These are phyloP conservation scores for Rhodotorula diobovata DNA, from an alignment of 768 basidiomycete species.

Conservation along the genomic window DNA sequence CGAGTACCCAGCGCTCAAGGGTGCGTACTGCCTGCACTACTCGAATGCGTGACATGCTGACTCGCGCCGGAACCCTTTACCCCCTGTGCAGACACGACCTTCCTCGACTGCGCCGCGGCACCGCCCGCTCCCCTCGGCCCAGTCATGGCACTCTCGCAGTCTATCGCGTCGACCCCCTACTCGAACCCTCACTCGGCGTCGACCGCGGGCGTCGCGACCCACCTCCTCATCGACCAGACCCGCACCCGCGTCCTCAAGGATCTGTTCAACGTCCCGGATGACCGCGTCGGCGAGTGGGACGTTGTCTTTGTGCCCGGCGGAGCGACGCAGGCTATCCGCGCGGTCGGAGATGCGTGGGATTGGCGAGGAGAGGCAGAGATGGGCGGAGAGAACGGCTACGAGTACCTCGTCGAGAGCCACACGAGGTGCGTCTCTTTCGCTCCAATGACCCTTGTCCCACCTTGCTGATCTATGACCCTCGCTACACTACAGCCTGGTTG, in stretches of 20 bases:
- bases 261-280: constrained; percentile 32
- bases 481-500: background rate
- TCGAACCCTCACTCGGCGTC: constrained; percentile 42
- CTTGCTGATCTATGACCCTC: background rate
- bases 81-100: constrained; percentile 11
- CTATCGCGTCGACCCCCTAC: constrained; percentile 23
- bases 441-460: background rate
- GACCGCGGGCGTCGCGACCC: constrained; percentile 21
- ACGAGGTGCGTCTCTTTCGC: constrained; percentile 11
- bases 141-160: constrained; percentile 8
- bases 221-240: constrained; percentile 19
- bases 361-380: constrained; percentile 22
- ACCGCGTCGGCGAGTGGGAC: constrained; percentile 32
- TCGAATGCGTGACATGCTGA: background rate
- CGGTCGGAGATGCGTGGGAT: constrained; percentile 37
- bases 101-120: constrained; percentile 42
- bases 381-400: background rate
- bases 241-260: constrained; percentile 31
- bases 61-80: too few relatives aligned
- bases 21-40: background rate
- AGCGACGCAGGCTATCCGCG: constrained; percentile 37
- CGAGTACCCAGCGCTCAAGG: constrained; percentile 28
- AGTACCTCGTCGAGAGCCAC: constrained; percentile 22
- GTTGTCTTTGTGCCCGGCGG: constrained; percentile 42
- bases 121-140: constrained; percentile 36